phyloP scores from a whole-genome alignment of 1,139 yeast species.

The Yamadazyma friedrichii region DNA sequence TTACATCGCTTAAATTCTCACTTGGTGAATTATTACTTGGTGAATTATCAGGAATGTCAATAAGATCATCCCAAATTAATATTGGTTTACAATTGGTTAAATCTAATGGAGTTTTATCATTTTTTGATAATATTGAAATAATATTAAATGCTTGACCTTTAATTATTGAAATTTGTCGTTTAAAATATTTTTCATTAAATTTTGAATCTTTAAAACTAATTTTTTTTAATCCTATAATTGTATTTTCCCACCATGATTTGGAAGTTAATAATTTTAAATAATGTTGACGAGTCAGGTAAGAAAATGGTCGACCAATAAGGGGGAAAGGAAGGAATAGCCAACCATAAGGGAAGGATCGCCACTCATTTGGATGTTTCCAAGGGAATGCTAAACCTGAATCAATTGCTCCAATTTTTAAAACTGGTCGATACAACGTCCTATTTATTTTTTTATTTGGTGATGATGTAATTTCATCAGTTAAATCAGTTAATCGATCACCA shows the following conservation, averaged over 20 bases:
- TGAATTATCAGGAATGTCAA: slow-evolving; percentile 49
- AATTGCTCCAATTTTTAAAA: slow-evolving; percentile 65
- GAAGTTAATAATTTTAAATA: slow-evolving; percentile 61
- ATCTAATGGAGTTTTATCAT: slow-evolving; percentile 67
- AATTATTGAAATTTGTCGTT: slow-evolving; percentile 64
- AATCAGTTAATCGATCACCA: too few species aligned
- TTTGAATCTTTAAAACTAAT: slow-evolving; percentile 58
- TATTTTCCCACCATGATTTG: slow-evolving; percentile 69
- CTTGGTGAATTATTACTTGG: slow-evolving; percentile 1
- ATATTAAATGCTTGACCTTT: slow-evolving; percentile 82
- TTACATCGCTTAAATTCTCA: slow-evolving; percentile 4
- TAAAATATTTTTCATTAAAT: slow-evolving; percentile 67
- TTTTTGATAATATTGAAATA: slow-evolving; percentile 56
- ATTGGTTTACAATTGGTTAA: slow-evolving; percentile 59
- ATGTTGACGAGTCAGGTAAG: slow-evolving; percentile 54
- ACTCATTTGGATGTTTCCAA: slow-evolving; percentile 82
- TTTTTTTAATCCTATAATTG: slow-evolving; percentile 45
- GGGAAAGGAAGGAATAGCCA: slow-evolving; percentile 70
- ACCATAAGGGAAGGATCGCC: slow-evolving; percentile 80
- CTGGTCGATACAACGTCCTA: slow-evolving; percentile 26
- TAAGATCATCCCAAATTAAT: slow-evolving; percentile 58
- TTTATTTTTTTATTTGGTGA: too few species aligned
- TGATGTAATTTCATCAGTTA: background rate
- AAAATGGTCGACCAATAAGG: slow-evolving; percentile 68
- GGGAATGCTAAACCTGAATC: slow-evolving; percentile 78